Base-by-base conservation (phyloP, 495 filamentous ascomycete genomes). In the Neurospora sublineolata region DNA sequence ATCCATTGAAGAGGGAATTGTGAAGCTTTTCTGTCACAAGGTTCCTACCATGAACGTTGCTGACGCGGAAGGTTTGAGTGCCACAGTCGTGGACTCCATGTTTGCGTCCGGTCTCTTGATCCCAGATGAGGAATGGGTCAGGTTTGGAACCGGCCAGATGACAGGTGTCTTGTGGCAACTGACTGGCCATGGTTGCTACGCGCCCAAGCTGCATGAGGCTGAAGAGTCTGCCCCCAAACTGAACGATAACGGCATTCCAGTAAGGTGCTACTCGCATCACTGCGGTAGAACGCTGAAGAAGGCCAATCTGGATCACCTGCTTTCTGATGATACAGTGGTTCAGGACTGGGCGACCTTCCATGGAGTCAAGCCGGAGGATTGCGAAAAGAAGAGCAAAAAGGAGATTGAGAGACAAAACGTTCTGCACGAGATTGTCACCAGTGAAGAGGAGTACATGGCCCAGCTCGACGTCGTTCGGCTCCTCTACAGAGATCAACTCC, bases 41-140 rank as follows among this genome's bases (percentile, higher is more conserved):
- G 94, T 99, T 3, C 94, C 96, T 1, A 99, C 94, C 0, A 98
- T 99, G 95, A 98, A 99, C 76, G 94, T 93, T 64, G 94, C 95
- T 3, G 95, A 98, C 84, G 96, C 96, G 2, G 95, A 99, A 78
- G 90, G 90, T 8, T 84, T 99, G 27, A 91, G 92, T 67, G 86
- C 89, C 60, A 89, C 87, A 68, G 92, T 97, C 2, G 92, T 97
- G 2, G 84, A 87, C 42, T 88, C 90, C 40, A 97, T 99, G 93
- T 85, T 93, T 69, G 83, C 86, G 3, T 89, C 90, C 58, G 93
- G 90, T 30, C 91, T 91, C 14, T 80, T 99, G 44, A 84, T 97
- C 10, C 90, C 91, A 27, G 94, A 97, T 37, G 95, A 99, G 78
- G 95, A 99, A 82, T 99, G 95, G 95, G 92, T 99, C 72, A 97